These are phyloP conservation scores for Steccherinum ochraceum DNA, from an alignment of 768 basidiomycete genomes.

Conservation along the genomic window DNA sequence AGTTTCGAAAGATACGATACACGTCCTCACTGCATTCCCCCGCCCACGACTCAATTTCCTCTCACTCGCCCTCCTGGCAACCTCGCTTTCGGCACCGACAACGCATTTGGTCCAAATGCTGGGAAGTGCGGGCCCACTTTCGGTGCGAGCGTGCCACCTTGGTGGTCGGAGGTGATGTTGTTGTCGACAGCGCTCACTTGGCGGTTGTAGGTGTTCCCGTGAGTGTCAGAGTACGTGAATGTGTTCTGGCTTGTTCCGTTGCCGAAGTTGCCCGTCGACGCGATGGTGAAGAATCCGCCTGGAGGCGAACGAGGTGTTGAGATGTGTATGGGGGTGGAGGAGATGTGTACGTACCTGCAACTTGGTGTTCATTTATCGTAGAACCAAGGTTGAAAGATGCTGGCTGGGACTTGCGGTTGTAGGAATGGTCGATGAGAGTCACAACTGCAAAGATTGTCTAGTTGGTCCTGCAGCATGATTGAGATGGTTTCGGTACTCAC, in stretches of 20 bases:
- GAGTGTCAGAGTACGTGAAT: slow-evolving; percentile 51
- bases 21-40: too few relatives aligned
- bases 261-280: slow-evolving; percentile 44
- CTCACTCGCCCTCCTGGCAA: slow-evolving; percentile 29
- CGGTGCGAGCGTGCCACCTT: slow-evolving; percentile 44
- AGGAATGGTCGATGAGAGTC: slow-evolving; percentile 60
- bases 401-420: slow-evolving; percentile 51
- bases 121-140: slow-evolving; percentile 2
- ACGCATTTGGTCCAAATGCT: background rate
- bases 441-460: slow-evolving; percentile 31
- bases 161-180: slow-evolving; percentile 52
- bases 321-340: background rate
- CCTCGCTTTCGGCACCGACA: slow-evolving; percentile 19
- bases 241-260: slow-evolving; percentile 69
- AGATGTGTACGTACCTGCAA: slow-evolving; percentile 38
- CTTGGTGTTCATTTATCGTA: slow-evolving; percentile 52
- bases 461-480: background rate
- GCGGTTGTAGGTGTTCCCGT: slow-evolving; percentile 58
- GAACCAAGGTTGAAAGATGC: slow-evolving; percentile 53
- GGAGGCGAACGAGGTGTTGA: background rate
- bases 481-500: slow-evolving; percentile 16
- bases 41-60: too few relatives aligned
- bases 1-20: too few relatives aligned
- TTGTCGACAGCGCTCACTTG: slow-evolving; percentile 55
- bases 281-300: slow-evolving; percentile 47